These are phyloP conservation scores for Salix caprea DNA, from an alignment of 345 rosid genomes.

Conservation along the genomic window DNA sequence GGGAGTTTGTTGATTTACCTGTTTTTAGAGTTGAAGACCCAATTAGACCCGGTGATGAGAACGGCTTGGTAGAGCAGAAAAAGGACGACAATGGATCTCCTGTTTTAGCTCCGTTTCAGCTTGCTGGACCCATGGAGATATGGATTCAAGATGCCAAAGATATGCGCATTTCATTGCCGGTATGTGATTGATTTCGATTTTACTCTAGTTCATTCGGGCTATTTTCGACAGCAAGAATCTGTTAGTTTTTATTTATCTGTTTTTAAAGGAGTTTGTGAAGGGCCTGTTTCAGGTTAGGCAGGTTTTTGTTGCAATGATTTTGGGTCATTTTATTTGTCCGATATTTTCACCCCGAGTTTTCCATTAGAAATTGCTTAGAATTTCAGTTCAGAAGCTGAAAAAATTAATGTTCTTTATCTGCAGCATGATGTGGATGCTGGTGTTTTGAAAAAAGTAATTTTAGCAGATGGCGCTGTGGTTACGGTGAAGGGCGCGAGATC, in stretches of 20 bases:
- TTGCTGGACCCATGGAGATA: conserved; percentile 93
- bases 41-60: conserved; percentile 17
- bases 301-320: not conserved
- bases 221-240: not conserved
- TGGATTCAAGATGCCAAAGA: conserved; percentile 94
- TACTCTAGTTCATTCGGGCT: not conserved
- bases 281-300: too few species aligned
- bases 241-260: too few species aligned
- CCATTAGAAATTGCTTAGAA: not conserved
- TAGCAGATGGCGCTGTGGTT: conserved; percentile 90
- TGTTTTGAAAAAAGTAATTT: conserved; percentile 74
- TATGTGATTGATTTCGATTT: conserved; percentile 4
- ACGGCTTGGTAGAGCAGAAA: conserved; percentile 45
- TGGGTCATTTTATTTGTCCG: not conserved
- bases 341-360: not conserved
- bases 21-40: conserved; percentile 50
- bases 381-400: not conserved
- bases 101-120: conserved; percentile 84
- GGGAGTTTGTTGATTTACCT: conserved; percentile 90
- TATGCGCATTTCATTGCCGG: conserved; percentile 81
- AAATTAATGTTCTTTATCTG: conserved; percentile 13
- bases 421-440: conserved; percentile 99
- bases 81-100: conserved; percentile 39
- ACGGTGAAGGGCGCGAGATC: conserved; percentile 95
- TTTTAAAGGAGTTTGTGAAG: too few species aligned